Evolutionary conservation across 306 rosid genomes (phyloP), one percentile per base, ranked within the genome.

Genomic region (Cicer bijugum): DNA sequence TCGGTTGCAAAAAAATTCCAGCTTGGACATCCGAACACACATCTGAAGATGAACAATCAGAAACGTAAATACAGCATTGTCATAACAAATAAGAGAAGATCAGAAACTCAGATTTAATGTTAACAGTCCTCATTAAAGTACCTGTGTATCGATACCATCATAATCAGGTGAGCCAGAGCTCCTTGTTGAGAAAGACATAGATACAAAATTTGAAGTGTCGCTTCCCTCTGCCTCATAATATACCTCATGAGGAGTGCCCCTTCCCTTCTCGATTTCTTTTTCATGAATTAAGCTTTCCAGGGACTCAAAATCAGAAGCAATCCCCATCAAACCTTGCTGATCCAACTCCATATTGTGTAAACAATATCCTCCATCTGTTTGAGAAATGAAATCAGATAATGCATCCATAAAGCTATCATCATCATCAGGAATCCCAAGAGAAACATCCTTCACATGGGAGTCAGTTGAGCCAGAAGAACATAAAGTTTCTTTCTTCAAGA

Each of bases 91-190:
- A 50, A 60, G 38, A 40, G 46, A 4, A 75, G 19, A 82, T 37
- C 48, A 67, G 71, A 80, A 79, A 67, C 70, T 38, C 23, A 38
- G 43, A 23, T 62, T 76, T 10, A 73, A 55, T 55, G 65, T 69
- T 51, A 61, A 60, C 61, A 72, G 66, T 61, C 79, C 67, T 69
- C 70, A 11, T 12, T 46, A 38, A 81, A 15, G 64, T 90, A 94
- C 99, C 99, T 94, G 91, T 66, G 97, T 89, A 75, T 94, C 99
- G 63, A 82, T 84, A 61, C 99, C 99, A 80, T 91, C 87, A 76
- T 94, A 94, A 82, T 86, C 86, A 65, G 89, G 85, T 12, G 97
- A 91, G 75, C 75, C 73, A 58, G 96, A 84, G 81, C 88, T 87
- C 87, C 89, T 88, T 9, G 92, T 87, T 57, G 75, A 78, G 75